Evolutionary conservation across 108 stramenopile species (phyloP).

Genomic region (Cyclotella choctawhatcheeana): DNA sequence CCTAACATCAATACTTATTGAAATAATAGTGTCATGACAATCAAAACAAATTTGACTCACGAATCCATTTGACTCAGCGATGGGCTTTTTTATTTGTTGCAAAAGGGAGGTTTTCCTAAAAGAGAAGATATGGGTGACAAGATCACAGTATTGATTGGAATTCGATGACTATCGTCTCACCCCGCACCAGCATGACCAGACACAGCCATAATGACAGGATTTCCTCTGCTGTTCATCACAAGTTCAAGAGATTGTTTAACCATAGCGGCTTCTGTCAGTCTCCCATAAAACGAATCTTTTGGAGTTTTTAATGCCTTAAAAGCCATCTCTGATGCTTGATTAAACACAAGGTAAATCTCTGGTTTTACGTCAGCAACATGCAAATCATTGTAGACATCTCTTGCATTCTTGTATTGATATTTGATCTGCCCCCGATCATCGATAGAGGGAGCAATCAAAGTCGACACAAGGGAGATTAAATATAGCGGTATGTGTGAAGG

Average conservation of each 20-base stretch:
- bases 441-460: conserved; percentile 7
- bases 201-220: conserved; percentile 12
- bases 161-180: conserved; percentile 9
- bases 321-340: neutral
- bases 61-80: conserved; percentile 18
- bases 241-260: conserved; percentile 9
- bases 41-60: too few relatives aligned
- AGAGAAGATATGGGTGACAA: too few relatives aligned
- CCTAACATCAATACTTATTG: too few relatives aligned
- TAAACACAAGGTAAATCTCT: neutral
- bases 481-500: conserved; percentile 20
- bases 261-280: conserved; percentile 12
- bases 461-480: conserved; percentile 10
- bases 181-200: conserved; percentile 35
- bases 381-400: conserved; percentile 18
- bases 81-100: conserved; percentile 17
- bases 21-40: too few relatives aligned
- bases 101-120: too few relatives aligned
- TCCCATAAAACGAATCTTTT: conserved; percentile 21
- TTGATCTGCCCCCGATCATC: too few relatives aligned
- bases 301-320: neutral
- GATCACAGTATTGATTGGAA: too few relatives aligned
- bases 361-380: conserved; percentile 3
- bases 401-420: conserved; percentile 4
- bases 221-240: neutral